Evolutionary conservation across 2,329 filamentous ascomycete genomes (phyloP).

Genomic region (Xylariales sp.): DNA sequence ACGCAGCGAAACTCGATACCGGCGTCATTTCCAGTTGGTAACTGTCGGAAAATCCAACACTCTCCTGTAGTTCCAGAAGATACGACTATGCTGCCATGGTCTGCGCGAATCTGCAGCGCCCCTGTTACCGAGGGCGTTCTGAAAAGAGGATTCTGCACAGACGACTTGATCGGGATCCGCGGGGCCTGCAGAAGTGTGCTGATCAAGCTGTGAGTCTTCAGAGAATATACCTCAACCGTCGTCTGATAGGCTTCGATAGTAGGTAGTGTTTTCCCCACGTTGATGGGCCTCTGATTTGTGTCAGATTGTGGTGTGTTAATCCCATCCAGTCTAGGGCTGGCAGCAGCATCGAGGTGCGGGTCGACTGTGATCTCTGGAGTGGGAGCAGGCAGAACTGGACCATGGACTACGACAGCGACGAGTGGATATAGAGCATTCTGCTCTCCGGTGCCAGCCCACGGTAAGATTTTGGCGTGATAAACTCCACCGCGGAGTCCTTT

Average conservation of each 20-base stretch:
- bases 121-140: constrained; percentile 67
- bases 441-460: constrained; percentile 53
- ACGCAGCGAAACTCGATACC: constrained; percentile 58
- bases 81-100: constrained; percentile 66
- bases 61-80: constrained; percentile 83
- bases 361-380: constrained; percentile 30
- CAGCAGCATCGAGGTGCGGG: constrained; percentile 29
- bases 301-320: constrained; percentile 36
- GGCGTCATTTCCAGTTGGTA: constrained; percentile 35
- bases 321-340: constrained; percentile 36
- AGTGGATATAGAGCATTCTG: constrained; percentile 61
- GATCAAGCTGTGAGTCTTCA: constrained; percentile 68
- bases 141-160: constrained; percentile 59
- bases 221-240: constrained; percentile 81
- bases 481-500: constrained; percentile 77
- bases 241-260: constrained; percentile 71
- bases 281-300: constrained; percentile 30
- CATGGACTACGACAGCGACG: constrained; percentile 76
- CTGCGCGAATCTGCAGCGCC: constrained; percentile 68
- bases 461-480: constrained; percentile 75
- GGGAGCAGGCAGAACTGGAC: constrained; percentile 54
- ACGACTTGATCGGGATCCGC: constrained; percentile 52
- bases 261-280: constrained; percentile 27
- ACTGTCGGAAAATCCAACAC: constrained; percentile 69
- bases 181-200: constrained; percentile 71